Evolutionary conservation across 257 asterid genomes (phyloP).

Genomic region (Scutellaria minor): DNA sequence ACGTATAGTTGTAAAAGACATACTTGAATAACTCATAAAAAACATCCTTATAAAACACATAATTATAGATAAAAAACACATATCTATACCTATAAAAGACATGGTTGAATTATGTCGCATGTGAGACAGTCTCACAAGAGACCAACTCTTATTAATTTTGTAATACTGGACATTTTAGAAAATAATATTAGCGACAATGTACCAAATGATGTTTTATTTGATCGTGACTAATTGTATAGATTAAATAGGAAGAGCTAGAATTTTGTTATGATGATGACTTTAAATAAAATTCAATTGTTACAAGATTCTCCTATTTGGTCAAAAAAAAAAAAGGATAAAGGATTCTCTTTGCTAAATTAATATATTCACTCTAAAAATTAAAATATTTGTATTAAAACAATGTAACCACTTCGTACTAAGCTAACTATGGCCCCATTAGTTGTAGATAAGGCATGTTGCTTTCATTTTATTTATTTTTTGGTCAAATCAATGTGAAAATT

Average conservation of each 20-base stretch:
- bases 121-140: too few relatives aligned
- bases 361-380: too few relatives aligned
- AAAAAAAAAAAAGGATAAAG: neutral
- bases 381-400: too few relatives aligned
- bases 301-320: neutral
- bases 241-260: neutral
- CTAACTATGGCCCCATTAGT: neutral
- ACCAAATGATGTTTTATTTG: neutral
- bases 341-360: constrained; percentile 4
- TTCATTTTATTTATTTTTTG: neutral
- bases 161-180: neutral
- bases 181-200: neutral
- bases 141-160: neutral
- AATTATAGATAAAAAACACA: too few relatives aligned
- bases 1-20: too few relatives aligned
- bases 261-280: neutral
- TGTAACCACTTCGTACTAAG: neutral
- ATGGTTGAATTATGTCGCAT: too few relatives aligned
- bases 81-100: too few relatives aligned
- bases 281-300: neutral
- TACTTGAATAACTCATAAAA: too few relatives aligned
- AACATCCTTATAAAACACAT: too few relatives aligned
- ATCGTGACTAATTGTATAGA: neutral
- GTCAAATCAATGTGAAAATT: constrained; percentile 2
- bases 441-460: neutral